Percentiles rank a stretch among this genome's conserved stretches.
Conservation (phyloP, 1,284 basidiomycete genomes). For the Hypsizygus ulmarius region DNA sequence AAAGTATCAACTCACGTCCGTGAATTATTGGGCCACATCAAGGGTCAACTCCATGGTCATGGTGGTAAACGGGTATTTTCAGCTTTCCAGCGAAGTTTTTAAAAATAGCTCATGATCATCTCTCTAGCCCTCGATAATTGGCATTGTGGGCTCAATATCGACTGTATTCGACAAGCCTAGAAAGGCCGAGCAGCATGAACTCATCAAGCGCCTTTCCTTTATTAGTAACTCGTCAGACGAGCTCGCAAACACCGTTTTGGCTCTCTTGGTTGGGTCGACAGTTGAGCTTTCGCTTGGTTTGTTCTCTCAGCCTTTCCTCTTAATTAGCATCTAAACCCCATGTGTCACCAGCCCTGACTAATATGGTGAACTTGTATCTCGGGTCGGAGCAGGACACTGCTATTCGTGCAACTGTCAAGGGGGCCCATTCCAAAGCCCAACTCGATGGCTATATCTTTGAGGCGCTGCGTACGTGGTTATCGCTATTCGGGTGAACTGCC, state of each 20-base stretch:
- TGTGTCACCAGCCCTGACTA: slow-evolving; percentile 32
- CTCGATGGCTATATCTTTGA: slow-evolving; percentile 61
- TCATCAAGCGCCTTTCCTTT: slow-evolving; percentile 55
- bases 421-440: slow-evolving; percentile 32
- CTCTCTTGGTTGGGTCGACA: slow-evolving; percentile 64
- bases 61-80: slow-evolving; percentile 30
- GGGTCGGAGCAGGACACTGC: slow-evolving; percentile 41
- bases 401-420: slow-evolving; percentile 39
- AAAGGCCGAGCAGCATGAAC: slow-evolving; percentile 45
- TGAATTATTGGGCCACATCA: slow-evolving; percentile 57
- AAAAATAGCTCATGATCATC: neutral
- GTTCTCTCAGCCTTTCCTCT: slow-evolving; percentile 17
- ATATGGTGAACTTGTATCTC: slow-evolving; percentile 58
- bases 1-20: slow-evolving; percentile 51
- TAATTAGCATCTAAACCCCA: neutral
- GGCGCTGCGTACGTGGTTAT: slow-evolving; percentile 54
- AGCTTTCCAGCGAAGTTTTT: neutral
- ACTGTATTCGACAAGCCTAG: slow-evolving; percentile 48
- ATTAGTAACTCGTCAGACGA: slow-evolving; percentile 56
- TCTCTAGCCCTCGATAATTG: slow-evolving; percentile 48
- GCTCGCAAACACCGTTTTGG: slow-evolving; percentile 65
- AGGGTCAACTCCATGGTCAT: slow-evolving; percentile 35
- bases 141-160: slow-evolving; percentile 34
- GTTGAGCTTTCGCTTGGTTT: slow-evolving; percentile 68
- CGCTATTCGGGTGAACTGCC: neutral